Evolutionary conservation across 306 rosid genomes (phyloP), one percentile per base, ranked within the genome.

Genomic region (Quillaja saponaria): DNA sequence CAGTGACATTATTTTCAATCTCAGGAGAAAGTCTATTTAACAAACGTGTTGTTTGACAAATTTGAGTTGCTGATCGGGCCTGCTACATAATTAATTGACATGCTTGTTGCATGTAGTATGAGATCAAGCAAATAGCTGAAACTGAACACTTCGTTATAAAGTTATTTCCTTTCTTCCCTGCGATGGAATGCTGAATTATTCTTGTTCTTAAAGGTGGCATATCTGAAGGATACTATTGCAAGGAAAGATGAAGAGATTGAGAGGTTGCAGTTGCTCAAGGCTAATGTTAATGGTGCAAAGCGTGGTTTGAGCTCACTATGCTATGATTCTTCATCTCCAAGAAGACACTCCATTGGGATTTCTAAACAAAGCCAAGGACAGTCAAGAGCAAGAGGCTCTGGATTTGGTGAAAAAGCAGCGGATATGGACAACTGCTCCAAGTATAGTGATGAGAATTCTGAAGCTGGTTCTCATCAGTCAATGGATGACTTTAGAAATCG

Each of bases 161-260:
- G n/a, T n/a, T n/a, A n/a, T n/a, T n/a, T n/a, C n/a, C 31, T 25
- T 25, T 1, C 31, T 25, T 25, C 4, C 4, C 2, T 25, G 31
- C 3, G 31, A 4, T 25, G 31, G 31, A 2, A 25, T 25, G 31
- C 31, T 25, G 31, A 25, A 64, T 66, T 50, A 56, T 38, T 65
- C 50, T 77, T 73, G 41, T 56, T 60, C 53, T 74, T 78, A 72
- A 68, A 94, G 99, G 71, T 94, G 76, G 76, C 91, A 51, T 74
- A 78, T 49, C 88, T 94, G 69, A 94, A 83, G 79, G 97, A 90
- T 55, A 64, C 61, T 20, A 57, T 83, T 62, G 67, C 80, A 37
- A 89, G 73, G 76, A 94, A 87, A 75, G 96, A 94, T 64, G 95
- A 80, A 63, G 96, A 94, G 84, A 81, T 89, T 59, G 97, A 81